Conservation (phyloP, 139 green algal genomes). For the Chlorella sp. region DNA sequence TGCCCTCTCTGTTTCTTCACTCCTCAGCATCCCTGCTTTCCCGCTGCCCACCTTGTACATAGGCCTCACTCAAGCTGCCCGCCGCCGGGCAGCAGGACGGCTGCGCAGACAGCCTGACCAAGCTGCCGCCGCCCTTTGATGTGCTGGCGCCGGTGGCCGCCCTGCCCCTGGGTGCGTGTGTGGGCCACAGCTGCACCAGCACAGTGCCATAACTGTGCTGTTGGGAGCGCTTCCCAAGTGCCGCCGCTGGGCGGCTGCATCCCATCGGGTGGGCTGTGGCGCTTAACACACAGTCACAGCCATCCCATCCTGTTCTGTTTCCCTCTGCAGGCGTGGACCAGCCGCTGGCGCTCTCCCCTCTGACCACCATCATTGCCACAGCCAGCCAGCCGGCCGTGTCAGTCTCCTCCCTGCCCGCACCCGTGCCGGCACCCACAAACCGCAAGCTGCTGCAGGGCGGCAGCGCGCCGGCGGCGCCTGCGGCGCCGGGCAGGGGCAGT, state of each 20-base stretch:
- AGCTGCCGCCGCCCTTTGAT: slow-evolving; percentile 14
- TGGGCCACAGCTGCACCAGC: too few relatives aligned
- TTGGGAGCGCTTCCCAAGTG: not conserved
- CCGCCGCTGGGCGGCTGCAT: too few relatives aligned
- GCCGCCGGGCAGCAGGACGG: not conserved
- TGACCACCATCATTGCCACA: slow-evolving; percentile 19
- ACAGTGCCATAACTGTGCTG: not conserved
- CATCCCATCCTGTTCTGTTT: too few relatives aligned
- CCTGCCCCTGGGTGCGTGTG: not conserved
- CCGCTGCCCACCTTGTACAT: too few relatives aligned
- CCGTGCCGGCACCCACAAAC: not conserved
- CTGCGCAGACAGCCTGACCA: slow-evolving; percentile 15
- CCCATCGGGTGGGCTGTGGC: too few relatives aligned
- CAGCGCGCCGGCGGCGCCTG: not conserved
- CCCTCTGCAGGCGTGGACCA: too few relatives aligned
- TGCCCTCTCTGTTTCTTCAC: too few relatives aligned
- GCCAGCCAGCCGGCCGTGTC: not conserved
- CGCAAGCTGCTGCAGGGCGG: slow-evolving; percentile 8
- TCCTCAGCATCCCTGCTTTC: too few relatives aligned
- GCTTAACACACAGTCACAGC: too few relatives aligned
- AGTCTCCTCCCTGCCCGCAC: too few relatives aligned
- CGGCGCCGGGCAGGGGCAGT: not conserved
- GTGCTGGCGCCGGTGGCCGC: not conserved
- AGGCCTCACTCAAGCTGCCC: not conserved
- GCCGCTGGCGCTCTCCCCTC: slow-evolving; percentile 1